Evolutionary conservation across 495 filamentous ascomycete genomes (phyloP).

Genomic region (Hypoxylon fragiforme): DNA sequence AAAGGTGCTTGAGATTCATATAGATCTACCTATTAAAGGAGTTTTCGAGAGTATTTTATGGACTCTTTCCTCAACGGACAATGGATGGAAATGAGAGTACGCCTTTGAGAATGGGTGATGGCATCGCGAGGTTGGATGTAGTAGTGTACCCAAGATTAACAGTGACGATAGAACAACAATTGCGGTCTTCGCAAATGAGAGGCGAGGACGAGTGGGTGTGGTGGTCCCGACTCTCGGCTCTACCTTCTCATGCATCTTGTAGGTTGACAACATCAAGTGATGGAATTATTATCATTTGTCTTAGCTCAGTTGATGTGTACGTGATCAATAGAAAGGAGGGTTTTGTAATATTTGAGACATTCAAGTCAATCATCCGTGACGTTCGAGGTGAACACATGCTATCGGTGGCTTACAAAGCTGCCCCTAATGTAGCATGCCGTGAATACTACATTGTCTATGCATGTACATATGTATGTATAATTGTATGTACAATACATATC

Average conservation of each 20-base stretch:
- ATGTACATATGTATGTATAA: too few species aligned
- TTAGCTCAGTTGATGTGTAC: conserved; percentile 1
- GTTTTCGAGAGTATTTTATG: conserved; percentile 69
- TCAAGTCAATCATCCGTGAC: neutral
- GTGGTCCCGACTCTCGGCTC: neutral
- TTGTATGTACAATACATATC: neutral
- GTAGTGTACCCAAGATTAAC: conserved; percentile 22
- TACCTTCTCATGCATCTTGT: conserved; percentile 21
- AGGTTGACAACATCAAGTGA: neutral
- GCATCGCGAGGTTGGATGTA: conserved; percentile 26
- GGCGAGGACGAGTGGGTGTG: conserved; percentile 11
- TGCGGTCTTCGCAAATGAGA: conserved; percentile 15
- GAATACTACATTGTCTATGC: too few species aligned
- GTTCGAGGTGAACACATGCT: neutral
- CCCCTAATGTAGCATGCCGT: too few species aligned
- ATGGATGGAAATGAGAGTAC: conserved; percentile 28
- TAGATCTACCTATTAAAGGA: conserved; percentile 73
- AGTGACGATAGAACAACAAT: conserved; percentile 18
- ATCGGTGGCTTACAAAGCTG: conserved; percentile 23
- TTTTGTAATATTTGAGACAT: neutral
- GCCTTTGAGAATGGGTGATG: conserved; percentile 24
- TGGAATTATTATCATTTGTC: too few species aligned
- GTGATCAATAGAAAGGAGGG: conserved; percentile 2
- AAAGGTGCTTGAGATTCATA: neutral
- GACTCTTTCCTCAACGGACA: conserved; percentile 66